phyloP scores from a whole-genome alignment of 1,139 yeast species.

The Pichia sp. region DNA sequence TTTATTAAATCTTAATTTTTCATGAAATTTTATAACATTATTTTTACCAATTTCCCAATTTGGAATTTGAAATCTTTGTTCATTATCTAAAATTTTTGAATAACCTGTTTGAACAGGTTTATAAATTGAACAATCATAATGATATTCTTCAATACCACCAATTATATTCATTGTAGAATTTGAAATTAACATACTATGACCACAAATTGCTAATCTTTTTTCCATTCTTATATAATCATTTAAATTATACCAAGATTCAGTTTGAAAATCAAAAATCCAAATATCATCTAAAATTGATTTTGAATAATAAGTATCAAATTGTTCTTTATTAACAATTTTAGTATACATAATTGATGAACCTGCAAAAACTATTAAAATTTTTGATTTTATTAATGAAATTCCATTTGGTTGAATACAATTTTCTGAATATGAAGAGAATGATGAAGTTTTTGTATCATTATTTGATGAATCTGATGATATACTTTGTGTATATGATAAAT shows the following conservation, averaged over 20 bases:
- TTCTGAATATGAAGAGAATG: constrained; percentile 13
- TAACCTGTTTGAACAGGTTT: constrained; percentile 12
- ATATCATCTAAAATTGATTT: constrained; percentile 36
- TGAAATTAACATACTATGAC: constrained; percentile 22
- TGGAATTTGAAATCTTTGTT: neutral
- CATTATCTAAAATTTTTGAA: neutral
- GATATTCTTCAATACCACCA: constrained; percentile 26
- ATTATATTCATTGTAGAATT: constrained; percentile 25
- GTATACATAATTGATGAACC: constrained; percentile 34
- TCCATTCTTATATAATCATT: constrained; percentile 10
- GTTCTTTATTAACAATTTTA: constrained; percentile 18
- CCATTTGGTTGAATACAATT: constrained; percentile 10
- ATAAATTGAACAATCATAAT: constrained; percentile 7
- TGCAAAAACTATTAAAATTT: constrained; percentile 36
- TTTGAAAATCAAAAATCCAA: constrained; percentile 42
- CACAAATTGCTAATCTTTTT: constrained; percentile 21
- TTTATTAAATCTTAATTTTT: neutral
- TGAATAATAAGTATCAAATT: constrained; percentile 21
- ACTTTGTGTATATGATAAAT: constrained; percentile 4
- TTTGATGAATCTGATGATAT: constrained; percentile 3
- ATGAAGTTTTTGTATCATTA: constrained; percentile 4
- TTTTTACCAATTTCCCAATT: constrained; percentile 5
- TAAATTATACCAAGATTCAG: constrained; percentile 34
- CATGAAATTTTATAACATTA: constrained; percentile 3
- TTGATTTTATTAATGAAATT: constrained; percentile 12